phyloP scores from a whole-genome alignment of 2,329 filamentous ascomycete genomes.

The Dichotomopilus funicola region DNA sequence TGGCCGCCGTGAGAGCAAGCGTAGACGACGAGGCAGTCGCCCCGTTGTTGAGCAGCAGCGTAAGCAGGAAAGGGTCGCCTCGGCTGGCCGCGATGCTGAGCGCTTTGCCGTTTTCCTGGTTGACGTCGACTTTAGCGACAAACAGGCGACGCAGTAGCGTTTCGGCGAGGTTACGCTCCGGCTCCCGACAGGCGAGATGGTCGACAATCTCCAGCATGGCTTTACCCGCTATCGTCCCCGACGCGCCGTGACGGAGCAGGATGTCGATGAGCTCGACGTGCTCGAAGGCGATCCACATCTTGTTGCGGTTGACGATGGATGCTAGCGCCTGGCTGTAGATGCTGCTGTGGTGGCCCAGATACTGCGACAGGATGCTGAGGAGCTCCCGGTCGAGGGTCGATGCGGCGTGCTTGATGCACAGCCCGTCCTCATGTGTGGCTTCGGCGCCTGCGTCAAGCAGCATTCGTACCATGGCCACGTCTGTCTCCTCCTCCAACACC shows the following conservation, averaged over 20 bases:
- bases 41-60: constrained; percentile 15
- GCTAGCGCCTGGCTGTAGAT: constrained; percentile 21
- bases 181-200: constrained; percentile 17
- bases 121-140: constrained; percentile 20
- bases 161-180: constrained; percentile 14
- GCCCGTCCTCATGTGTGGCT: constrained; percentile 20
- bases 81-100: constrained; percentile 19
- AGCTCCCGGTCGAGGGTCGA: constrained; percentile 18
- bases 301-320: constrained; percentile 18
- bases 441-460: constrained; percentile 23
- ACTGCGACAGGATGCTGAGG: constrained; percentile 18
- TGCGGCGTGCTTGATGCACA: constrained; percentile 24
- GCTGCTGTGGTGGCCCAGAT: constrained; percentile 11
- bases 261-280: constrained; percentile 23
- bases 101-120: constrained; percentile 23
- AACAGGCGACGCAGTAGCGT: constrained; percentile 19
- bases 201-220: constrained; percentile 23
- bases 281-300: constrained; percentile 23
- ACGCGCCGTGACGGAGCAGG: constrained; percentile 21
- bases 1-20: constrained; percentile 18
- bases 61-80: constrained; percentile 19
- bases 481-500: constrained; percentile 17
- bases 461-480: constrained; percentile 18
- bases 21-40: constrained; percentile 18
- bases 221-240: constrained; percentile 12